Percentiles rank a stretch among this genome's conserved stretches.
These are phyloP conservation scores for Trypanosoma lewisi DNA, from an alignment of 208 protist genomes.

Conservation along the genomic window DNA sequence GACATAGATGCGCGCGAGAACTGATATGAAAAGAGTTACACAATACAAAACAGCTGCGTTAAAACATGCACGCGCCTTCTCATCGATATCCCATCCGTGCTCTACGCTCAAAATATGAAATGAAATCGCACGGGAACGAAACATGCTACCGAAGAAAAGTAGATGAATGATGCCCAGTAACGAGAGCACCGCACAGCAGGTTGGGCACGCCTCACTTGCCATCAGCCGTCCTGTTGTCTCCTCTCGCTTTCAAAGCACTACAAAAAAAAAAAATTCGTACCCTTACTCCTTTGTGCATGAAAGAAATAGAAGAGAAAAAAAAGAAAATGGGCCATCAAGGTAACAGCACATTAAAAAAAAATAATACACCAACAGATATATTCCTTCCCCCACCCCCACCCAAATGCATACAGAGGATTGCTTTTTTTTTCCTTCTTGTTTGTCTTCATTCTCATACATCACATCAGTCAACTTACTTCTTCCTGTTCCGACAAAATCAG, in stretches of 20 bases:
- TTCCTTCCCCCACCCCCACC: not conserved
- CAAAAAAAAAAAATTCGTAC: not conserved
- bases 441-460: not conserved
- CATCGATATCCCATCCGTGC: slow-evolving; percentile 62
- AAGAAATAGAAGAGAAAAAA: not conserved
- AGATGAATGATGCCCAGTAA: slow-evolving; percentile 84
- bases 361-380: not conserved
- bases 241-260: not conserved
- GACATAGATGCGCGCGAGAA: slow-evolving; percentile 70
- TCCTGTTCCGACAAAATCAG: not conserved
- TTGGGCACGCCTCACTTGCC: slow-evolving; percentile 61
- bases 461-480: not conserved
- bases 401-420: not conserved
- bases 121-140: slow-evolving; percentile 59
- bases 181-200: slow-evolving; percentile 82
- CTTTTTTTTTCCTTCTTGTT: too few relatives aligned
- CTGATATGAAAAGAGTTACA: slow-evolving; percentile 71
- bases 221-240: slow-evolving; percentile 28
- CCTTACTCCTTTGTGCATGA: not conserved
- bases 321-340: not conserved
- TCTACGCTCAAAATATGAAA: slow-evolving; percentile 74
- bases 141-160: slow-evolving; percentile 81
- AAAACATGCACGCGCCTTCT: slow-evolving; percentile 85
- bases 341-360: not conserved
- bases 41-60: slow-evolving; percentile 84